These are phyloP conservation scores for Ganoderma sp. DNA, from an alignment of 1,284 basidiomycete species.

Conservation along the genomic window DNA sequence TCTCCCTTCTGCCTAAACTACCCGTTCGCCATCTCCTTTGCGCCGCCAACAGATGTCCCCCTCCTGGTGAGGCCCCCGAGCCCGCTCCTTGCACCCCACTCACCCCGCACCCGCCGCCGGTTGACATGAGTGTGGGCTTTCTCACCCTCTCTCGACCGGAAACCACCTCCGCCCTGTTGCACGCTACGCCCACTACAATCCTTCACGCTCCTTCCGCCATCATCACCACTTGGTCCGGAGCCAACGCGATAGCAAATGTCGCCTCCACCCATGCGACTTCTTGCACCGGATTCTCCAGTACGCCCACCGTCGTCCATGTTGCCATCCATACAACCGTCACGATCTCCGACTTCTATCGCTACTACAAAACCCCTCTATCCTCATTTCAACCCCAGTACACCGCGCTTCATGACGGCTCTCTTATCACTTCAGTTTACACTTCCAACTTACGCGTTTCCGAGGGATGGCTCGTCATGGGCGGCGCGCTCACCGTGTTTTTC, in stretches of 20 bases:
- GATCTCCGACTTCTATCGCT: conserved; percentile 55
- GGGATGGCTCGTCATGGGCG: conserved; percentile 53
- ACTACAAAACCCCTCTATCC: conserved; percentile 50
- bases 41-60: conserved; percentile 25
- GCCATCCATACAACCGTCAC: conserved; percentile 55
- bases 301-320: conserved; percentile 47
- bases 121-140: conserved; percentile 21
- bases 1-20: background rate
- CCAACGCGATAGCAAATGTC: conserved; percentile 1
- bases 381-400: conserved; percentile 56
- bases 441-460: conserved; percentile 51
- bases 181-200: conserved; percentile 2
- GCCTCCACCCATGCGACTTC: conserved; percentile 18
- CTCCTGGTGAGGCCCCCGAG: conserved; percentile 32
- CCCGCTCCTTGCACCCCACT: conserved; percentile 3
- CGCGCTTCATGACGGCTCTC: conserved; percentile 63
- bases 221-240: conserved; percentile 4
- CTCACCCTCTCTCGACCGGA: conserved; percentile 4
- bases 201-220: background rate
- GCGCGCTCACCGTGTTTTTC: conserved; percentile 59
- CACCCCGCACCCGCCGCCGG: conserved; percentile 13
- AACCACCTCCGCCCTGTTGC: background rate
- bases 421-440: conserved; percentile 55
- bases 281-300: conserved; percentile 17
- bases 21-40: background rate